Conservation (phyloP, 176 grass and related monocot species). For the Musa itinerans region DNA sequence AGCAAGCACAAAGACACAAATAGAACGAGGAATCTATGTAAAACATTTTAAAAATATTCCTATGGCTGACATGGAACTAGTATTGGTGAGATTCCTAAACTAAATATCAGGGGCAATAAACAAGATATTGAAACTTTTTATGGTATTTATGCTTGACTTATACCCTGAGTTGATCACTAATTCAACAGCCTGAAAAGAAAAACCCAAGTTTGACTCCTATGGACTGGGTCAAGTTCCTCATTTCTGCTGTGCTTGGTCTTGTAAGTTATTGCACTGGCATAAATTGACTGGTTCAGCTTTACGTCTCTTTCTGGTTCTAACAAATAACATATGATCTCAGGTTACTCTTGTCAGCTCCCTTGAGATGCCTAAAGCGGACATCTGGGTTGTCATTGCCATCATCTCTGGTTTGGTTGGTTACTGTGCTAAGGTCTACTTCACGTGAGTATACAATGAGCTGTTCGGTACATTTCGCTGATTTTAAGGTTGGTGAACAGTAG, state of each 20-base stretch:
- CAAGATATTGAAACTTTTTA: too few relatives aligned
- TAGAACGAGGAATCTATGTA: conserved; percentile 68
- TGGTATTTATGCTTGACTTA: too few relatives aligned
- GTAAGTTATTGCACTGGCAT: conserved; percentile 30
- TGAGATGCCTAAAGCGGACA: conserved; percentile 91
- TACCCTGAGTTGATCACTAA: not conserved
- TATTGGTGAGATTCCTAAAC: conserved; percentile 51
- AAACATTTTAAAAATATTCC: conserved; percentile 96
- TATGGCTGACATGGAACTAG: conserved; percentile 96
- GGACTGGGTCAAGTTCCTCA: conserved; percentile 93
- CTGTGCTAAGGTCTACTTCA: conserved; percentile 87
- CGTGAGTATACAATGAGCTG: conserved; percentile 33
- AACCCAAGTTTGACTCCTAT: conserved; percentile 96
- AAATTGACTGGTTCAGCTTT: not conserved
- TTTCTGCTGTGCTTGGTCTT: conserved; percentile 83
- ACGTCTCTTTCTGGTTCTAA: conserved; percentile 11
- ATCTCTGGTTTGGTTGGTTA: conserved; percentile 82
- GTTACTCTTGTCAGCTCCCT: conserved; percentile 75
- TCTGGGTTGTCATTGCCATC: conserved; percentile 73
- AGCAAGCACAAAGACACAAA: conserved; percentile 37
- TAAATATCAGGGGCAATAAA: not conserved
- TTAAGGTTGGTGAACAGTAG: not conserved
- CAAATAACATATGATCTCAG: conserved; percentile 29
- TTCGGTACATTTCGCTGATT: not conserved
- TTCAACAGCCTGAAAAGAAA: conserved; percentile 84